Conservation (phyloP, 768 basidiomycete genomes). For the Pleurotus salmoneostramineus region DNA sequence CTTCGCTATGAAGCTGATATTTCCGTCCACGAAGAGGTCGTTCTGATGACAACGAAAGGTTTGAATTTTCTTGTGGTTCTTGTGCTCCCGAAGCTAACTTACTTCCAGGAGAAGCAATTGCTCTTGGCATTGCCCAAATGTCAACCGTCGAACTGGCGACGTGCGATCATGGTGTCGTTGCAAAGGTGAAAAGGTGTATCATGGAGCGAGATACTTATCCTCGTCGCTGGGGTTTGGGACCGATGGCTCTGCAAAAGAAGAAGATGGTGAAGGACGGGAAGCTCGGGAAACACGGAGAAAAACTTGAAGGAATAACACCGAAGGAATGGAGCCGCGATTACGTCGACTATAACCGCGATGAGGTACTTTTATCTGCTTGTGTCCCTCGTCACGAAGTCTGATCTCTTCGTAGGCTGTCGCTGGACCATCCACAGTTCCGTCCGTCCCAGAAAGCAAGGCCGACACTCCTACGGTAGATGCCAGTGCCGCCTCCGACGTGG, state of each 20-base stretch:
- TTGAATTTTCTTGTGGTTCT: constrained; percentile 5
- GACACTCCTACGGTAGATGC: constrained; percentile 15
- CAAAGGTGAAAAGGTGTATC: constrained; percentile 98
- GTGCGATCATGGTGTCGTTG: constrained; percentile 98
- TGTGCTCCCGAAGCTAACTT: constrained; percentile 3
- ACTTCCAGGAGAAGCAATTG: constrained; percentile 79
- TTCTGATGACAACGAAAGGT: constrained; percentile 99
- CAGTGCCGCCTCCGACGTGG: constrained; percentile 11
- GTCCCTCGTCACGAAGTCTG: background rate
- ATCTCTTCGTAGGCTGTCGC: constrained; percentile 31
- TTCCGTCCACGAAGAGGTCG: constrained; percentile 91
- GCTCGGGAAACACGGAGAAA: constrained; percentile 92
- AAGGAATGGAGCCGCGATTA: constrained; percentile 90
- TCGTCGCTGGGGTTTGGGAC: constrained; percentile 97
- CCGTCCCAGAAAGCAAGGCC: constrained; percentile 13
- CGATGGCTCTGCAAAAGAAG: constrained; percentile 95
- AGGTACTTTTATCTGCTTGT: constrained; percentile 19
- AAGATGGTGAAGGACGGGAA: constrained; percentile 98
- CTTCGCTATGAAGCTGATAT: constrained; percentile 96
- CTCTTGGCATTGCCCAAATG: constrained; percentile 95
- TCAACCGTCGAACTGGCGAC: constrained; percentile 97
- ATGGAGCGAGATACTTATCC: constrained; percentile 99
- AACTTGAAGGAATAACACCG: constrained; percentile 84
- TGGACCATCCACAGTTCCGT: constrained; percentile 27
- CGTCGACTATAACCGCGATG: constrained; percentile 83